phyloP scores from a whole-genome alignment of 2,329 filamentous ascomycete species.

The Beauveria varroae region DNA sequence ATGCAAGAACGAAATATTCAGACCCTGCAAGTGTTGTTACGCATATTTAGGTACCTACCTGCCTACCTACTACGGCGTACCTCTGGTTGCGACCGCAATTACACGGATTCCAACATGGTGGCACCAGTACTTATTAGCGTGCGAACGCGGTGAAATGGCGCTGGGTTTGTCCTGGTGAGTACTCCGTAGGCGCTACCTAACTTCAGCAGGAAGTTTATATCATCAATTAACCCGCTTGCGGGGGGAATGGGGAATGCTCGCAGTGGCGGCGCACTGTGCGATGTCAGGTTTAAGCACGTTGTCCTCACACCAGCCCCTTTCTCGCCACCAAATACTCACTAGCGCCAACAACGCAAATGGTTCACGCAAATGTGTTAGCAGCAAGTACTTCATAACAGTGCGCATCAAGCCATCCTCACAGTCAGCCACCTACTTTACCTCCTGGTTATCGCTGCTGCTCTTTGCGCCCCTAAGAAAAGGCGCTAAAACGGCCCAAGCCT shows the following conservation, averaged over 20 bases:
- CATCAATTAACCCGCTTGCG: slow-evolving; percentile 1
- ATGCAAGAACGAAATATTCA: too few relatives aligned
- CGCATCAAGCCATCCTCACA: background rate
- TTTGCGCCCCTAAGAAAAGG: background rate
- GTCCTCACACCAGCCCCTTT: background rate
- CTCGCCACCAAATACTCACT: background rate
- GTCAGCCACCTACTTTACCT: background rate
- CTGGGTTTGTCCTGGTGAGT: too few relatives aligned
- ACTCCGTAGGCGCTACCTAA: too few relatives aligned
- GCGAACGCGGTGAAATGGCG: too few relatives aligned
- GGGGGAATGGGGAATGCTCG: background rate
- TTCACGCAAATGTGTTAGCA: background rate
- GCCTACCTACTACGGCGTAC: too few relatives aligned
- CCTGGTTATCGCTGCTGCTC: background rate
- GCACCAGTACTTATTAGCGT: too few relatives aligned
- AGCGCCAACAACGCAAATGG: background rate
- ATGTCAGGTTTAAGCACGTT: background rate
- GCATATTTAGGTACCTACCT: too few relatives aligned
- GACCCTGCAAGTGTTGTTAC: too few relatives aligned
- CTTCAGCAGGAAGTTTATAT: too few relatives aligned
- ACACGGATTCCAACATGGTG: too few relatives aligned
- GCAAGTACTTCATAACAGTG: background rate
- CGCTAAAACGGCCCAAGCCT: background rate
- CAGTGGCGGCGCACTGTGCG: slow-evolving; percentile 2
- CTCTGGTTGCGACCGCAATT: too few relatives aligned